A percentile compares a stretch with the other conserved stretches of the same genome.
Evolutionary conservation across 1,284 basidiomycete species (phyloP).

Genomic region (Pisolithus thermaeus): DNA sequence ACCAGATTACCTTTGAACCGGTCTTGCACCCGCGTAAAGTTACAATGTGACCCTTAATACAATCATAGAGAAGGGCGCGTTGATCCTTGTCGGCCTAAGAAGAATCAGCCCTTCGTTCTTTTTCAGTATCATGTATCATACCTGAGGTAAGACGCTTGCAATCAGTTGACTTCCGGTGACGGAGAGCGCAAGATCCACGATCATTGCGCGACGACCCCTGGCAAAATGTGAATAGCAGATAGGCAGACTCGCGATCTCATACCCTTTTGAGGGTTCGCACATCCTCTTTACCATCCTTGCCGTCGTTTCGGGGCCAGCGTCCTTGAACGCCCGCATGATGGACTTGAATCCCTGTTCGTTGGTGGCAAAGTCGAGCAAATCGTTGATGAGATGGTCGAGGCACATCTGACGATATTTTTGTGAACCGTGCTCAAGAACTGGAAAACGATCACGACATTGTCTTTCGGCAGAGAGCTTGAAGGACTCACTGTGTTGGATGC

Average conservation of each 20-base stretch:
- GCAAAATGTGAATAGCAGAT: slow-evolving; percentile 8
- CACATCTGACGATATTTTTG: slow-evolving; percentile 65
- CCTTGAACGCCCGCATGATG: slow-evolving; percentile 77
- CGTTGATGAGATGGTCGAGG: slow-evolving; percentile 63
- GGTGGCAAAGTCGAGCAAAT: slow-evolving; percentile 68
- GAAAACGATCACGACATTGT: slow-evolving; percentile 7
- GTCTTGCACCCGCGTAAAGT: slow-evolving; percentile 81
- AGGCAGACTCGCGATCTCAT: slow-evolving; percentile 11
- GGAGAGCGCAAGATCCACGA: slow-evolving; percentile 76
- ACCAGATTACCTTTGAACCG: slow-evolving; percentile 82
- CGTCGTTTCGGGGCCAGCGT: slow-evolving; percentile 67
- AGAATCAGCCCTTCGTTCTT: slow-evolving; percentile 2
- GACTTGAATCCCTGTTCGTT: slow-evolving; percentile 80
- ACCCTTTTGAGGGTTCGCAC: slow-evolving; percentile 79
- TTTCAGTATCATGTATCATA: slow-evolving; percentile 23
- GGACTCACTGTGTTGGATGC: slow-evolving; percentile 71
- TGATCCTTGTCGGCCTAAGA: slow-evolving; percentile 75
- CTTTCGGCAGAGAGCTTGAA: not conserved
- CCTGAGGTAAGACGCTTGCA: slow-evolving; percentile 68
- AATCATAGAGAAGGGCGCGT: slow-evolving; percentile 69
- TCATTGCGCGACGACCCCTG: slow-evolving; percentile 72
- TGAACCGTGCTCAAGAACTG: slow-evolving; percentile 77
- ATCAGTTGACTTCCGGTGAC: slow-evolving; percentile 80
- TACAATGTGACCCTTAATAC: slow-evolving; percentile 78
- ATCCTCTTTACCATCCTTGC: slow-evolving; percentile 68